A percentile compares a stretch with the other conserved stretches of the same genome.
Conservation (phyloP, 768 basidiomycete species). For the Royoungia palumana region DNA sequence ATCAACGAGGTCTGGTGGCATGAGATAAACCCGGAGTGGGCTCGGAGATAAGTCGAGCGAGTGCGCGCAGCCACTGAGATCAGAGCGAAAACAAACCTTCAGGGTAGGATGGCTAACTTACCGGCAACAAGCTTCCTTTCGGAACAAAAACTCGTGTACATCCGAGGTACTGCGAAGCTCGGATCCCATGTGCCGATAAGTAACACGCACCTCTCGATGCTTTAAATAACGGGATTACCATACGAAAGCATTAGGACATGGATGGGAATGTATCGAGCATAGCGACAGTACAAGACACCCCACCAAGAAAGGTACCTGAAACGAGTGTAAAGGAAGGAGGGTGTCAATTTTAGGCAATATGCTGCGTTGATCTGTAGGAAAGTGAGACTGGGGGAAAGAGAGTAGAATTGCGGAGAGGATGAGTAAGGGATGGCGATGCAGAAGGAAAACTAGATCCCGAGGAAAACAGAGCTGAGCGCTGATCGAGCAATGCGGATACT, state of each 20-base stretch:
- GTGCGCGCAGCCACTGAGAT: conserved; percentile 3
- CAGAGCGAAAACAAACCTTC: not conserved
- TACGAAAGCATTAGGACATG: conserved; percentile 37
- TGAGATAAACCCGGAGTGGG: conserved; percentile 3
- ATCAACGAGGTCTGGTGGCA: conserved; percentile 6
- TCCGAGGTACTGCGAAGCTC: conserved; percentile 9
- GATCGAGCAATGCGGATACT: conserved; percentile 23
- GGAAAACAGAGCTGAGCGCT: conserved; percentile 19
- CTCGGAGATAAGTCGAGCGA: conserved; percentile 7
- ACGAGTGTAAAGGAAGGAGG: conserved; percentile 29
- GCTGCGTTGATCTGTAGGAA: conserved; percentile 20
- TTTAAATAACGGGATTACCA: conserved; percentile 33
- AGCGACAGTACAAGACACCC: conserved; percentile 31
- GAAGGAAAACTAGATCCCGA: conserved; percentile 15
- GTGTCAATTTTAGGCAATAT: conserved; percentile 24
- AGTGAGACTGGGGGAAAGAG: conserved; percentile 10
- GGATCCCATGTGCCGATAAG: conserved; percentile 4
- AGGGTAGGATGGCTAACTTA: conserved; percentile 15
- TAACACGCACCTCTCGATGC: conserved; percentile 8
- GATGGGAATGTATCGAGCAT: conserved; percentile 34
- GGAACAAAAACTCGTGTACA: conserved; percentile 6
- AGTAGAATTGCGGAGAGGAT: conserved; percentile 15
- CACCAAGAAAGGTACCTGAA: conserved; percentile 26
- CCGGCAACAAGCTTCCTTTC: not conserved
- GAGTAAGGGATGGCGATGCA: conserved; percentile 24